A percentile compares a stretch with the other conserved stretches of the same genome.
These are phyloP conservation scores for Eurotiales sp. DNA, from an alignment of 2,329 filamentous ascomycete species.

Conservation along the genomic window DNA sequence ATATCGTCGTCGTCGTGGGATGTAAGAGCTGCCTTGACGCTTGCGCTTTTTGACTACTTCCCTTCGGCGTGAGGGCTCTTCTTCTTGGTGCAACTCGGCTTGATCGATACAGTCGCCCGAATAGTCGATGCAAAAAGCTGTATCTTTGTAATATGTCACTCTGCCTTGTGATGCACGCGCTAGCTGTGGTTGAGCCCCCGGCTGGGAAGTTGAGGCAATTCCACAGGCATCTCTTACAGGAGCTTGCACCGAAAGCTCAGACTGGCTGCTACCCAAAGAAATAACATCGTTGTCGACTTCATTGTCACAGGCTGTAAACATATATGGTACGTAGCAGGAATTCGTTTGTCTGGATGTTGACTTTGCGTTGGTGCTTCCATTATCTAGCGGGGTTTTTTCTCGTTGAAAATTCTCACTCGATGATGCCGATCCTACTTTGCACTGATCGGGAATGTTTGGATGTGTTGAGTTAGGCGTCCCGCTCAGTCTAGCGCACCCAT, in stretches of 20 bases:
- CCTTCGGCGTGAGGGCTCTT: background rate
- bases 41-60: background rate
- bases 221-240: constrained; percentile 18
- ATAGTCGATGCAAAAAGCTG: constrained; percentile 75
- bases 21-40: background rate
- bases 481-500: constrained; percentile 37
- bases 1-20: background rate
- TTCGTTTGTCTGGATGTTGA: background rate
- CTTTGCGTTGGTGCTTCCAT: background rate
- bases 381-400: constrained; percentile 1
- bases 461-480: background rate
- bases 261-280: constrained; percentile 5
- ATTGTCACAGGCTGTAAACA: background rate
- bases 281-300: constrained; percentile 6
- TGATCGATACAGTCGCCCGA: constrained; percentile 18
- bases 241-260: background rate
- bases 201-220: background rate
- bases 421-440: too few species aligned
- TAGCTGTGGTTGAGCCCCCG: constrained; percentile 24
- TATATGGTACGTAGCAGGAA: constrained; percentile 6
- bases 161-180: constrained; percentile 68
- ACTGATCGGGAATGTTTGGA: background rate
- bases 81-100: background rate
- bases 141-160: constrained; percentile 66
- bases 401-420: background rate